phyloP scores from a whole-genome alignment of 192 early-diverging fungal genomes.

The Coemansia sp. region DNA sequence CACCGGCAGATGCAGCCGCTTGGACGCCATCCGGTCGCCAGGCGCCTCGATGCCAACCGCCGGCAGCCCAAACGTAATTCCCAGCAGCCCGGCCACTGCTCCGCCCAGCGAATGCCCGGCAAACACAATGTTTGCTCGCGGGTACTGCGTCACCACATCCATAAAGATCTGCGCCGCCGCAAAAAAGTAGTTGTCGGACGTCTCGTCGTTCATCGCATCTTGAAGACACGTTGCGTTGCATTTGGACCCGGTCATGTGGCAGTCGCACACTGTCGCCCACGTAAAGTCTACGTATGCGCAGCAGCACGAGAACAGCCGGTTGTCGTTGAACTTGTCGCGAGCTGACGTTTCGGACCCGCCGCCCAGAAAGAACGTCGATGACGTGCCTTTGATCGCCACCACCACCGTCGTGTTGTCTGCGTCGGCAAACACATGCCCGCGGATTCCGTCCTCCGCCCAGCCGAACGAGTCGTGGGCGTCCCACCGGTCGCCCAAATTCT shows the following conservation, averaged over 20 bases:
- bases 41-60: constrained; percentile 80
- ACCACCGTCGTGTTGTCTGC: constrained; percentile 63
- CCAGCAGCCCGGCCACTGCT: constrained; percentile 68
- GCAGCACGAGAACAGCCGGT: constrained; percentile 94
- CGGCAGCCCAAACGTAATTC: constrained; percentile 80
- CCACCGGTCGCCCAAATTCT: constrained; percentile 66
- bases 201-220: constrained; percentile 58
- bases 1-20: constrained; percentile 73
- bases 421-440: constrained; percentile 87
- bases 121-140: constrained; percentile 68
- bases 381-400: constrained; percentile 87
- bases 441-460: constrained; percentile 69
- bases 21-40: constrained; percentile 75
- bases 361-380: constrained; percentile 61
- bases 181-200: constrained; percentile 52
- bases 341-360: constrained; percentile 68
- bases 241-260: constrained; percentile 58
- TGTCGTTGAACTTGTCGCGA: constrained; percentile 84
- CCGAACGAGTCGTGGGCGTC: constrained; percentile 66
- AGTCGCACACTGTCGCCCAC: constrained; percentile 86
- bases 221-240: constrained; percentile 64
- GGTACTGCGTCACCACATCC: constrained; percentile 64
- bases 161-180: constrained; percentile 62
- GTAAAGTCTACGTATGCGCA: constrained; percentile 79
- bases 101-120: constrained; percentile 90